A percentile compares a stretch with the other conserved stretches of the same genome.
Conservation (phyloP, 345 rosid species). For the Arabis alpina region DNA sequence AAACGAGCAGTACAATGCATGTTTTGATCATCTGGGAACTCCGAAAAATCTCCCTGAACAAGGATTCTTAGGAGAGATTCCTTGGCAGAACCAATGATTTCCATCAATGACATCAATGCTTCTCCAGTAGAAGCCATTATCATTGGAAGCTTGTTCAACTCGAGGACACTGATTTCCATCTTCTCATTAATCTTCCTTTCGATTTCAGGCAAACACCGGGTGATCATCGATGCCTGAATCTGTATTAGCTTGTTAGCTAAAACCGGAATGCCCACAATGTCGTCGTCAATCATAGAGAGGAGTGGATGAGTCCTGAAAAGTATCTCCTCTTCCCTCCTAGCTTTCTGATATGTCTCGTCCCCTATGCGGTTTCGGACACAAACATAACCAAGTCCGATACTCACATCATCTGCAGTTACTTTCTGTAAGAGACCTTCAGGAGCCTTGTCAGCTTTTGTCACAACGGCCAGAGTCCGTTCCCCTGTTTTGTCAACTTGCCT, state of each 20-base stretch:
- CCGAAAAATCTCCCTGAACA: conserved; percentile 48
- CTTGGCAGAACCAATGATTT: conserved; percentile 46
- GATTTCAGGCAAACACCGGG: conserved; percentile 44
- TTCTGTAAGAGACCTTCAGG: conserved; percentile 57
- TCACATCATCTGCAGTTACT: conserved; percentile 54
- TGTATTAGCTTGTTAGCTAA: conserved; percentile 44
- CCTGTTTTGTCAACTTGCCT: conserved; percentile 49
- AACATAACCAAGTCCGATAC: conserved; percentile 56
- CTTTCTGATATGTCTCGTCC: conserved; percentile 44
- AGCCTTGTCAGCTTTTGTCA: conserved; percentile 53
- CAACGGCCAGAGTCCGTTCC: conserved; percentile 53
- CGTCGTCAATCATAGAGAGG: conserved; percentile 40
- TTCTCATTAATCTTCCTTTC: conserved; percentile 41
- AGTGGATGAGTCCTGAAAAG: conserved; percentile 39
- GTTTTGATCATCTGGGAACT: conserved; percentile 37
- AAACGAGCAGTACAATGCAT: conserved; percentile 32
- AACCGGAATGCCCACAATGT: conserved; percentile 45
- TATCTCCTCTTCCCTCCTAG: conserved; percentile 33
- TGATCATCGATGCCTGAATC: conserved; percentile 41
- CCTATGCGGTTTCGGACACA: conserved; percentile 56
- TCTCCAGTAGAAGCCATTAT: conserved; percentile 31
- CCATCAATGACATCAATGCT: conserved; percentile 47
- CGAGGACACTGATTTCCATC: conserved; percentile 49
- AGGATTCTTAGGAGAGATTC: conserved; percentile 50
- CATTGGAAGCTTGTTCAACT: conserved; percentile 48